Conservation (phyloP, 495 filamentous ascomycete species). For the Sabuloglossum arenarium region DNA sequence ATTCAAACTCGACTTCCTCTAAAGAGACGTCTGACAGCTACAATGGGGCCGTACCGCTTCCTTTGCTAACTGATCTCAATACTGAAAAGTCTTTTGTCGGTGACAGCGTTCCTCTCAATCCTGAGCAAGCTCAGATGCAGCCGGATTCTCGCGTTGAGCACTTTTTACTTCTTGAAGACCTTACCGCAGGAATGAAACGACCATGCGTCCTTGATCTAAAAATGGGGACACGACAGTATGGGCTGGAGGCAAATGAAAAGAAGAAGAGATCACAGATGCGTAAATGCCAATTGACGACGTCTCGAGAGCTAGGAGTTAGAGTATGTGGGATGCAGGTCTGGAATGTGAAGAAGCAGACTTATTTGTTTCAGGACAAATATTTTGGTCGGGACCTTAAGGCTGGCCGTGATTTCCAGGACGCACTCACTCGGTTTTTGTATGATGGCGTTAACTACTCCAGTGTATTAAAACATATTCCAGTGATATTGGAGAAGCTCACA, state of each 20-base stretch:
- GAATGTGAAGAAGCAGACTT: constrained; percentile 65
- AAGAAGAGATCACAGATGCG: constrained; percentile 82
- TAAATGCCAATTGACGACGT: constrained; percentile 86
- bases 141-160: constrained; percentile 61
- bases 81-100: background rate
- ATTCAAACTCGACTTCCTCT: background rate
- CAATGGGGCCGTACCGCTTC: background rate
- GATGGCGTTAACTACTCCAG: constrained; percentile 66
- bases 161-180: constrained; percentile 87
- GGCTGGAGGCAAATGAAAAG: constrained; percentile 77
- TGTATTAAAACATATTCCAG: constrained; percentile 65
- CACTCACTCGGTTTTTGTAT: constrained; percentile 74
- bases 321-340: constrained; percentile 93
- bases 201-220: constrained; percentile 95
- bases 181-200: constrained; percentile 88
- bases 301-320: constrained; percentile 73
- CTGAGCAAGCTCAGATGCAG: constrained; percentile 42
- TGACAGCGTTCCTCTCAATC: background rate
- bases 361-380: constrained; percentile 91
- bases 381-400: constrained; percentile 78
- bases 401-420: constrained; percentile 75
- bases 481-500: constrained; percentile 63
- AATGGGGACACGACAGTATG: constrained; percentile 98
- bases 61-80: background rate
- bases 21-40: background rate